Conservation (phyloP, 1,284 basidiomycete species). For the Cutaneotrichosporon sp. region DNA sequence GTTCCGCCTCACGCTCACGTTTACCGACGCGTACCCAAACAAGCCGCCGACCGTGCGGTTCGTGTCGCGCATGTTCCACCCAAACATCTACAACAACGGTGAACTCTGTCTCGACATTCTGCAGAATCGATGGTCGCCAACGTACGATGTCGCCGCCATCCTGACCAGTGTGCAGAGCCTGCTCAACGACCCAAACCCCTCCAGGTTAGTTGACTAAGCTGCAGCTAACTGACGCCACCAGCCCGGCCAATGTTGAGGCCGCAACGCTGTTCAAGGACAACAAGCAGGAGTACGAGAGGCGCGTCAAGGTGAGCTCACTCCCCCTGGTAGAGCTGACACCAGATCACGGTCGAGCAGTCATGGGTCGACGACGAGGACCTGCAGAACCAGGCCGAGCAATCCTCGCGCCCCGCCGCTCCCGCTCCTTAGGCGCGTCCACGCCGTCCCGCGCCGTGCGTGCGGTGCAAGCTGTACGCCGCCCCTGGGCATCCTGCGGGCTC, state of each 20-base stretch:
- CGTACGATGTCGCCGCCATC: slow-evolving; percentile 98
- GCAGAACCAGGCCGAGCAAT: slow-evolving; percentile 27
- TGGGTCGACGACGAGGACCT: slow-evolving; percentile 42
- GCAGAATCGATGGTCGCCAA: slow-evolving; percentile 97
- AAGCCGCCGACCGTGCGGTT: slow-evolving; percentile 98
- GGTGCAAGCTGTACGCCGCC: not conserved
- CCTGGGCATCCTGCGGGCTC: not conserved
- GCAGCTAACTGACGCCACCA: slow-evolving; percentile 46
- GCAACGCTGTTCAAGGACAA: slow-evolving; percentile 95
- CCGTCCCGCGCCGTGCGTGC: not conserved
- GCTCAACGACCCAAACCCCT: slow-evolving; percentile 96
- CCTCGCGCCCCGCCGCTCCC: slow-evolving; percentile 8
- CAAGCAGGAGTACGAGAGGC: slow-evolving; percentile 94
- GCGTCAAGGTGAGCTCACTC: slow-evolving; percentile 68
- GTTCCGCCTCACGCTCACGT: slow-evolving; percentile 92
- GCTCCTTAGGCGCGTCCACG: slow-evolving; percentile 1
- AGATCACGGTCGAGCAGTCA: slow-evolving; percentile 43
- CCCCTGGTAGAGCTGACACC: slow-evolving; percentile 18
- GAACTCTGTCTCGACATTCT: slow-evolving; percentile 97
- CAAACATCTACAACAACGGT: slow-evolving; percentile 97
- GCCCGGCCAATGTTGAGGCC: slow-evolving; percentile 96
- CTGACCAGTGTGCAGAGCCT: slow-evolving; percentile 93
- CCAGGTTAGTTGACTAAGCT: slow-evolving; percentile 57
- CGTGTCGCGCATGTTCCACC: slow-evolving; percentile 97
- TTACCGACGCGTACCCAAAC: slow-evolving; percentile 98